phyloP scores from a whole-genome alignment of 345 rosid species.

The Viola odorata region DNA sequence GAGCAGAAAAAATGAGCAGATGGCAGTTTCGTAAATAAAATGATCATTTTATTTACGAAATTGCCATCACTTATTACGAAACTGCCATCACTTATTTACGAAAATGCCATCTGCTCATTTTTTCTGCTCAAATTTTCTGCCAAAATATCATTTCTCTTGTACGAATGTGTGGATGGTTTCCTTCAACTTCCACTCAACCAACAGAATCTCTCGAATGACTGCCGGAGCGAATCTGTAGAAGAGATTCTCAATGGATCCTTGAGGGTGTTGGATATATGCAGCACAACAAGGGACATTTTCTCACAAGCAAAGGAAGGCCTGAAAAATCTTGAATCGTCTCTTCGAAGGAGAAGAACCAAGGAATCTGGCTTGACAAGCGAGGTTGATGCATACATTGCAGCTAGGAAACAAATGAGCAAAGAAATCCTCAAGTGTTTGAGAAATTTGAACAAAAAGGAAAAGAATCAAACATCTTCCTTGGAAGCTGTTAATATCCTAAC shows the following conservation, averaged over 20 bases:
- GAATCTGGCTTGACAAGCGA: background rate
- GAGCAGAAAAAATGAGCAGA: no score
- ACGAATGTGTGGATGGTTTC: background rate
- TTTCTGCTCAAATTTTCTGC: no score
- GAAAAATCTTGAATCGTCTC: background rate
- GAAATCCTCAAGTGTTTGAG: background rate
- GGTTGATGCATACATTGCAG: background rate
- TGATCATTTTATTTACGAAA: no score
- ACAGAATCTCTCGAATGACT: background rate
- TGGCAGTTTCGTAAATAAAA: no score
- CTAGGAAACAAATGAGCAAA: no score
- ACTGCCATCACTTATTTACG: no score
- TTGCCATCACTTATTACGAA: no score
- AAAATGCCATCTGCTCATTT: no score
- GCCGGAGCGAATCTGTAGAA: background rate
- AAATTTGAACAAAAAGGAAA: background rate
- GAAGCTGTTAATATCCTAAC: constrained; percentile 1
- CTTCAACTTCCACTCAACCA: background rate
- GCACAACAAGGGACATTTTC: background rate
- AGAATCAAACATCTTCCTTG: background rate
- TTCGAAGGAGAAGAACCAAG: background rate
- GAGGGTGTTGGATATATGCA: background rate
- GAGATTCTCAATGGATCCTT: background rate
- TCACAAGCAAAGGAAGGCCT: background rate
- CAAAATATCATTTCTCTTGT: no score